Base-by-base conservation (phyloP, 805 yeast genomes). In the Zygosaccharomyces rouxii region DNA sequence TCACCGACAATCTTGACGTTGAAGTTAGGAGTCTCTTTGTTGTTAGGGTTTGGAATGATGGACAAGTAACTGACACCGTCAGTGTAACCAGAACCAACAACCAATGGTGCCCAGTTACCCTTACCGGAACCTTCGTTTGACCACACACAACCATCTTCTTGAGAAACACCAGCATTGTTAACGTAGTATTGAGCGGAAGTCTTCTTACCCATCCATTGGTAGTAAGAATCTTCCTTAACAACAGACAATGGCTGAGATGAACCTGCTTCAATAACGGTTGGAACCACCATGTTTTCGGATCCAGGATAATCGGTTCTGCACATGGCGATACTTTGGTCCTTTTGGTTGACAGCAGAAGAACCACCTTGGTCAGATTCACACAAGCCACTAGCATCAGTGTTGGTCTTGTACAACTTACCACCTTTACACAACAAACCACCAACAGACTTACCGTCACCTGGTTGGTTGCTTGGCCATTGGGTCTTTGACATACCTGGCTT, bases 221-320 rank as follows among this genome's bases (percentile, higher is more conserved):
- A 94, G 79, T 92, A 92, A 55, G 75, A 62, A 56, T 74, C 84
- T 67, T 81, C 79, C 70, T 89, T 78, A 55, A 90, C 97, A 57
- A 85, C 95, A 46, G 96, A 77, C 58, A 89, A 73, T 49, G 85
- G 84, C 63, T 76, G 69, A 33, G 77, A 58, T 33, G 73, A 61
- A 60, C 96, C 96, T 51, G 84, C 86, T 29, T 67, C 69, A 46
- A 90, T 85, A 54, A 80, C 74, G 52, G 98, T 90, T 69, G 99
- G 98, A 54, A 92, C 78, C 58, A 84, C 95, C 98, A 92, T 94
- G 80, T 89, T 89, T 77, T 92, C 99, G 56, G 97, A 84, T 75
- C 99, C 99, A 66, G 99, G 99, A 81, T 92, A 92, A 71, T 92
- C 99, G 54, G 99, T 92, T 77, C 97, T 86, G 79, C 99, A 94